Evolutionary conservation across 768 basidiomycete genomes (phyloP).

Genomic region (Kwoniella botswanensis): DNA sequence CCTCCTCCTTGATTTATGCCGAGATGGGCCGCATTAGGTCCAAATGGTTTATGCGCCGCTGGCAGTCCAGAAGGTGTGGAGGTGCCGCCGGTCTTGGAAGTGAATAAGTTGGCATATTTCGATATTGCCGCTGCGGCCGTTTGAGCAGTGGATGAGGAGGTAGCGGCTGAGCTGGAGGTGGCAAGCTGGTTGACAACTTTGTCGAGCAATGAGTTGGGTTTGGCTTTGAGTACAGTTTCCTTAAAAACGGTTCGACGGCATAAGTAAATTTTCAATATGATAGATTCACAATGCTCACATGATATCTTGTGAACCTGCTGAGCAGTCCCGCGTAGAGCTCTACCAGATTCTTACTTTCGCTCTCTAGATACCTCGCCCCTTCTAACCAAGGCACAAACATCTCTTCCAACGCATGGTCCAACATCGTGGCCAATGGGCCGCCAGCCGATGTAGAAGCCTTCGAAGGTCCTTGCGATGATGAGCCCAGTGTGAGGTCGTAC

Average conservation of each 20-base stretch:
- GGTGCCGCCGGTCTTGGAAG: conserved; percentile 30
- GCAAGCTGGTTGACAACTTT: conserved; percentile 88
- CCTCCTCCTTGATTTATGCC: conserved; percentile 45
- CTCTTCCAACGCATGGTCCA: conserved; percentile 96
- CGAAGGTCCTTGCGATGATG: conserved; percentile 14
- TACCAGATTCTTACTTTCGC: conserved; percentile 80
- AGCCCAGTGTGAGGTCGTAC: conserved; percentile 75
- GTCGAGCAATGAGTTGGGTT: conserved; percentile 71
- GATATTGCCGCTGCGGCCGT: conserved; percentile 82
- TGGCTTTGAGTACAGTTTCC: conserved; percentile 65
- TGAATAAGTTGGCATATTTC: conserved; percentile 76
- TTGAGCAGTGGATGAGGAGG: conserved; percentile 52
- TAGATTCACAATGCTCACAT: conserved; percentile 65
- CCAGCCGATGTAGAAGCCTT: conserved; percentile 56
- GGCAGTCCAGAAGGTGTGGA: conserved; percentile 25
- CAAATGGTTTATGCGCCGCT: conserved; percentile 4
- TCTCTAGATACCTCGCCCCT: conserved; percentile 86
- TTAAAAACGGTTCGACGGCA: conserved; percentile 18
- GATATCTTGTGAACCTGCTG: conserved; percentile 79
- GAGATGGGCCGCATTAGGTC: conserved; percentile 4
- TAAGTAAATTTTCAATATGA: too few relatives aligned
- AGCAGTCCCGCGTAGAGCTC: conserved; percentile 78
- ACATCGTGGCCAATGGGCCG: conserved; percentile 73
- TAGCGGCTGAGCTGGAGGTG: conserved; percentile 66
- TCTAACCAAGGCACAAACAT: conserved; percentile 93